Base-by-base conservation (phyloP, 1,139 yeast genomes). In the Candida albicans region DNA sequence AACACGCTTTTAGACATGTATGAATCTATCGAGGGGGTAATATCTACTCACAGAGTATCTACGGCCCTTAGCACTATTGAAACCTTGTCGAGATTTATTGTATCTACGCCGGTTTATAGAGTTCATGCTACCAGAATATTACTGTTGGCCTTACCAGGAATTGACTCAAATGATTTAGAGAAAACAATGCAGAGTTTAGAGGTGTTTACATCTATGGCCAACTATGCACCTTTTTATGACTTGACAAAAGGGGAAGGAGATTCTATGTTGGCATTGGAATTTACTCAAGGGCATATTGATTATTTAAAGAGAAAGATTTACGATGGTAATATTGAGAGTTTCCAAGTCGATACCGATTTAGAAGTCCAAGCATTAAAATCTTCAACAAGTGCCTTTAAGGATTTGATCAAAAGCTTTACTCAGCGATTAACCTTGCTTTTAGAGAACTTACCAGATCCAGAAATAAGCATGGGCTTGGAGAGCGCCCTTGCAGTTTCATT, bases 141-240 rank as follows among this genome's bases (percentile, higher is more conserved):
- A 33, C 79, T 82, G 40, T 73, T 88, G 60, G 70, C 86, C 0
- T 63, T 91, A 11, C 88, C 91, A 0, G 96, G 95, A 18, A 82
- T 93, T 37, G 98, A 93, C 59, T 81, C 95, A 0, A 93, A 91
- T 61, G 99, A 93, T 63, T 73, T 90, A 43, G 77, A 73, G 25
- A 82, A 91, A 58, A 84, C 96, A 0, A 72, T 84, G 29, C 75
- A 80, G 42, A 80, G 96, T 0, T 67, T 91, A 40, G 81, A 84
- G 49, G 77, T 87, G 22, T 76, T 93, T 49, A 84, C 89, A 10
- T 75, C 88, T 0, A 78, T 86, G 27, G 84, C 91, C 0, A 73
- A 85, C 11, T 85, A 82, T 49, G 79, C 87, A 3, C 97, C 97
- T 1, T 73, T 90, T 52, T 67, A 72, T 33, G 84, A 81, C 52